Conservation (phyloP, 2,329 filamentous ascomycete genomes). For the Hypoxylon sp. region DNA sequence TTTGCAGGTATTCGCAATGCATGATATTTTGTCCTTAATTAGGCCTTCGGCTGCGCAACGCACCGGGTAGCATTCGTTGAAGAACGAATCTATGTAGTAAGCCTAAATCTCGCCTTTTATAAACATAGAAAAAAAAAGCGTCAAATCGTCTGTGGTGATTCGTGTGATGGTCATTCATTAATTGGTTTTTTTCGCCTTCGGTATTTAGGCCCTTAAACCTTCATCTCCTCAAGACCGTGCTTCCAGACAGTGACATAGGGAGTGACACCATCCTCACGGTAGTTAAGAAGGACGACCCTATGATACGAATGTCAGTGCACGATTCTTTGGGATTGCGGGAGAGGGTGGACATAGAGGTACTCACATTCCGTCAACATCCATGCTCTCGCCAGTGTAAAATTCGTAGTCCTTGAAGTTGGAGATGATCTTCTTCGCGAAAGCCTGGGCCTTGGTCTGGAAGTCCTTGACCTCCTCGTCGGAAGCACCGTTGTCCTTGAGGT, state of each 20-base stretch:
- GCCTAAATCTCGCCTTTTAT: constrained; percentile 27
- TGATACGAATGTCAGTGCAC: constrained; percentile 26
- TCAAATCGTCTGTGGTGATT: constrained; percentile 30
- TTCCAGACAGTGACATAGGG: constrained; percentile 94
- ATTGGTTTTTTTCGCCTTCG: constrained; percentile 6
- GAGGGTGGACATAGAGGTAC: constrained; percentile 49
- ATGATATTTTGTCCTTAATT: constrained; percentile 22
- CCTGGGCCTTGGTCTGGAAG: constrained; percentile 80
- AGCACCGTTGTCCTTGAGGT: constrained; percentile 69
- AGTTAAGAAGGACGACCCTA: constrained; percentile 92
- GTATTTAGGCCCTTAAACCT: constrained; percentile 74
- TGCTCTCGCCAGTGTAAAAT: constrained; percentile 90
- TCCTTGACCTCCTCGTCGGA: constrained; percentile 72
- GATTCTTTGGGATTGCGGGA: constrained; percentile 1
- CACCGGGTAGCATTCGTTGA: constrained; percentile 31
- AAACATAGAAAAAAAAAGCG: constrained; percentile 33
- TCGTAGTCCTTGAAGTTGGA: constrained; percentile 95
- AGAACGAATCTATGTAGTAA: constrained; percentile 36
- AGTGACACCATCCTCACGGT: constrained; percentile 94
- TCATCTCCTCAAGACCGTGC: constrained; percentile 86
- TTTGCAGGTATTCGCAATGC: constrained; percentile 10
- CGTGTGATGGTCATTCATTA: constrained; percentile 31
- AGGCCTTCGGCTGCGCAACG: constrained; percentile 30
- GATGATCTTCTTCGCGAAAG: constrained; percentile 80
- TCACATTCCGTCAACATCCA: constrained; percentile 94